Percentiles rank a stretch among this genome's conserved stretches.
phyloP scores from a whole-genome alignment of 2,329 filamentous ascomycete species.

The Calonectria pseudoreteaudii region DNA sequence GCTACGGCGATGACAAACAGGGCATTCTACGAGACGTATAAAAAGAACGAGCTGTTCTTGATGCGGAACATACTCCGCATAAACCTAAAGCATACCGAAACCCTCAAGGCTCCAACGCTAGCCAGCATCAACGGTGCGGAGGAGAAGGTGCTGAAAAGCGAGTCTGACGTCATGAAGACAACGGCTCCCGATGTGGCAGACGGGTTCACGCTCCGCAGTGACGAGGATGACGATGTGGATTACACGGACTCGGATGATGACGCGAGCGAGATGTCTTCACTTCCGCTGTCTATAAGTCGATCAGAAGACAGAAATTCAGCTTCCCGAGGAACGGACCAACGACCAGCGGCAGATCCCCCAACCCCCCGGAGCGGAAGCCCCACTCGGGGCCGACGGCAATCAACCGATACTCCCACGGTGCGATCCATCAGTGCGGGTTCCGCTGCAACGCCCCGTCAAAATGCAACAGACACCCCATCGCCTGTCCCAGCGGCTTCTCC shows the following conservation, averaged over 20 bases:
- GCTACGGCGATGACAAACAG: slow-evolving; percentile 56
- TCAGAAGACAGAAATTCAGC: slow-evolving; percentile 31
- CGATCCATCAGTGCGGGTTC: slow-evolving; percentile 32
- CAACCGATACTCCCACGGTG: slow-evolving; percentile 35
- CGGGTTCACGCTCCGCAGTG: slow-evolving; percentile 45
- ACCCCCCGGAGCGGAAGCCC: slow-evolving; percentile 33
- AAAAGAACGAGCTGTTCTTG: slow-evolving; percentile 56
- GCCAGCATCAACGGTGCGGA: slow-evolving; percentile 44
- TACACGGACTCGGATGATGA: slow-evolving; percentile 41
- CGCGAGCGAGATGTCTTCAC: slow-evolving; percentile 37
- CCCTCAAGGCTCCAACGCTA: slow-evolving; percentile 32
- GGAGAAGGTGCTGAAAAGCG: slow-evolving; percentile 49
- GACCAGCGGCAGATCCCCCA: slow-evolving; percentile 29
- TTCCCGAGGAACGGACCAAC: slow-evolving; percentile 21
- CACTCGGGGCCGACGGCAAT: slow-evolving; percentile 31
- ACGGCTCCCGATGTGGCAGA: slow-evolving; percentile 43
- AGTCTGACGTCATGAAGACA: slow-evolving; percentile 47
- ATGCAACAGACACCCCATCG: slow-evolving; percentile 18
- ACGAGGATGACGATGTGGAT: slow-evolving; percentile 43
- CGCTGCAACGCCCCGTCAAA: slow-evolving; percentile 36
- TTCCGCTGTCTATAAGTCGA: slow-evolving; percentile 30
- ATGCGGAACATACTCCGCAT: slow-evolving; percentile 51
- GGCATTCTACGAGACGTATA: slow-evolving; percentile 58
- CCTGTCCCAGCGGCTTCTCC: slow-evolving; percentile 16
- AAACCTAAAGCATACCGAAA: slow-evolving; percentile 36